Evolutionary conservation across 306 rosid species (phyloP), one percentile per base, ranked within the genome.

Genomic region (Quercus bicolor): DNA sequence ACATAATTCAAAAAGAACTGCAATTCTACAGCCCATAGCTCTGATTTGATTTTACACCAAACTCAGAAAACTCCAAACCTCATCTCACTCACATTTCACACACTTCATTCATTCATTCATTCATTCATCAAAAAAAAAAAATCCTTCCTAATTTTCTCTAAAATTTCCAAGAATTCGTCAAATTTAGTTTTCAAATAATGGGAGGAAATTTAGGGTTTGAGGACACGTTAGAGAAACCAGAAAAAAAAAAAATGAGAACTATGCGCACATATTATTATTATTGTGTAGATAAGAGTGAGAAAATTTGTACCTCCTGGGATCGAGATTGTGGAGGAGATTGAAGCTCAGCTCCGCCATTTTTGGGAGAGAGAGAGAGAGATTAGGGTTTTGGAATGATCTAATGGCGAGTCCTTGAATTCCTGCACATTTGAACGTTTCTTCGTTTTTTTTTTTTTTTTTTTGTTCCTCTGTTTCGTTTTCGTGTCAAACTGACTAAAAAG

Each of bases 1-100:
- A 89, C 98, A 95, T 95, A 79, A 89, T 91, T 95, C 81, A 81
- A 79, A 75, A 88, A 81, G 84, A 87, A 43, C 66, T 62, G 61
- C 80, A 87, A 78, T 82, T 81, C 90, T 79, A 88, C 87, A 60
- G 82, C 90, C 97, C 97, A 91, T 91, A 83, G 87, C 77, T 89
- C 77, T 84, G 75, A 77, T 69, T 89, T 79, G 78, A 78, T 75
- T 75, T 52, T n/a, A 81, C 9, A 78, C 76, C 79, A 83, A 85
- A 34, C 78, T 40, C 75, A 74, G 57, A 84, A 77, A 73, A 78
- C 80, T 78, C 88, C 4, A 68, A 68, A 37, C 64, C 72, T 66
- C 45, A n/a, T 66, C 34, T 61, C 77, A 31, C 53, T 70, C 48
- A 78, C 84, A 89, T 88, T 79, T 84, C 86, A 80, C 37, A 82